Percentiles rank a stretch among this genome's conserved stretches.
Evolutionary conservation across 129 eudicot species (phyloP).

Genomic region (Arctium lappa): DNA sequence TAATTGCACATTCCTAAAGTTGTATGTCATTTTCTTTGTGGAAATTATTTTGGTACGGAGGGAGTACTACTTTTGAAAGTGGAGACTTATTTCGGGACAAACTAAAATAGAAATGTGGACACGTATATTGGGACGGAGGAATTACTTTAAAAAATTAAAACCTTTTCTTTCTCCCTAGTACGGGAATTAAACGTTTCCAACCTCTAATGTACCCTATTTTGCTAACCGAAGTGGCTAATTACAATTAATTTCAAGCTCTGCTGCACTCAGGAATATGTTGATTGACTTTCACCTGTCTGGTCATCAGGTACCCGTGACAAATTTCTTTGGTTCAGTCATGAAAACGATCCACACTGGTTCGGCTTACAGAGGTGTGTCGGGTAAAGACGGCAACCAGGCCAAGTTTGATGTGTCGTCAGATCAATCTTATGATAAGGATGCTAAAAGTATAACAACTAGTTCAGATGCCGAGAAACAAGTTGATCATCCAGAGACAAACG

Average conservation of each 20-base stretch:
- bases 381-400: conserved; percentile 27
- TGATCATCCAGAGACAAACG: conserved; percentile 33
- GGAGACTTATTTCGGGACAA: too few relatives aligned
- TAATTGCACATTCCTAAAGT: too few relatives aligned
- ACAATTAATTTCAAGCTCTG: background rate
- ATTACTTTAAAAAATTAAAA: background rate
- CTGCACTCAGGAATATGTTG: background rate
- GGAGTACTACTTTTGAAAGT: too few relatives aligned
- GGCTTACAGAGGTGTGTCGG: conserved; percentile 60
- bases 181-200: background rate
- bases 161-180: background rate
- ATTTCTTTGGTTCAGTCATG: conserved; percentile 99
- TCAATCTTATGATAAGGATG: conserved; percentile 23
- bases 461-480: conserved; percentile 36
- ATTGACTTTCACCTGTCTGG: background rate
- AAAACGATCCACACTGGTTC: conserved; percentile 85
- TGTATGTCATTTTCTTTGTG: too few relatives aligned
- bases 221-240: background rate
- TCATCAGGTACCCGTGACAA: conserved; percentile 88
- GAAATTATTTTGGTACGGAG: too few relatives aligned
- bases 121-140: too few relatives aligned
- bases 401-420: conserved; percentile 27
- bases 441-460: conserved; percentile 25
- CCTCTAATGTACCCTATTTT: background rate
- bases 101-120: too few relatives aligned